Conservation (phyloP, 2,329 filamentous ascomycete species). For the Sphaceloma murrayae region DNA sequence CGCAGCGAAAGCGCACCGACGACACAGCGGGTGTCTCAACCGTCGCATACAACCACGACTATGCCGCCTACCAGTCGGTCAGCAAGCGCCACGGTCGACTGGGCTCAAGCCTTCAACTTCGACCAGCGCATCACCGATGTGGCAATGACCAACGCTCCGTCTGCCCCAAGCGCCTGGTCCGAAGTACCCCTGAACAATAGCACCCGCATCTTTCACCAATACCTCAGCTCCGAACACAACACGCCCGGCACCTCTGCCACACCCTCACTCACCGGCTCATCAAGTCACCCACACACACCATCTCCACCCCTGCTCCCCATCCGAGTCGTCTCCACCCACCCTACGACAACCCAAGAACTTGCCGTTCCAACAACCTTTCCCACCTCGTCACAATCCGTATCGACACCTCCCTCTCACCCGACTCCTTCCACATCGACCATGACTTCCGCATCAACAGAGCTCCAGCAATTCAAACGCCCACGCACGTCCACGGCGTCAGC, state of each 20-base stretch:
- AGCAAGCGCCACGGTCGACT: too few species aligned
- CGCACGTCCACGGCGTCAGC: constrained; percentile 1
- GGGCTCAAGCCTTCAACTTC: too few species aligned
- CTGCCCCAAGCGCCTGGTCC: too few species aligned
- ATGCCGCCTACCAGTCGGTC: too few species aligned
- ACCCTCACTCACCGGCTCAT: neutral
- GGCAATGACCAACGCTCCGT: too few species aligned
- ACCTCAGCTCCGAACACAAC: neutral
- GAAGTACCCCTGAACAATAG: too few species aligned
- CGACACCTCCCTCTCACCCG: neutral
- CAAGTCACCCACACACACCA: constrained; percentile 2
- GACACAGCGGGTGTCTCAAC: neutral
- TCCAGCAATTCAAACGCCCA: constrained; percentile 1
- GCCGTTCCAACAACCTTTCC: neutral
- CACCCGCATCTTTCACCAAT: constrained; percentile 4
- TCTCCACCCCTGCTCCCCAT: constrained; percentile 6
- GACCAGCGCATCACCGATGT: too few species aligned
- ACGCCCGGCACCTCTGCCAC: constrained; percentile 4
- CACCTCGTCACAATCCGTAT: too few species aligned
- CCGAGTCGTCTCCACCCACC: neutral
- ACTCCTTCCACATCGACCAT: neutral
- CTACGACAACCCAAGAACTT: neutral
- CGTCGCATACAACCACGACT: neutral
- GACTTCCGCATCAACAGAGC: neutral
- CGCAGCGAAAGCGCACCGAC: constrained; percentile 1